Percentiles rank a stretch among this genome's conserved stretches.
phyloP scores from a whole-genome alignment of 768 basidiomycete species.

The Gymnopilus dilepis region DNA sequence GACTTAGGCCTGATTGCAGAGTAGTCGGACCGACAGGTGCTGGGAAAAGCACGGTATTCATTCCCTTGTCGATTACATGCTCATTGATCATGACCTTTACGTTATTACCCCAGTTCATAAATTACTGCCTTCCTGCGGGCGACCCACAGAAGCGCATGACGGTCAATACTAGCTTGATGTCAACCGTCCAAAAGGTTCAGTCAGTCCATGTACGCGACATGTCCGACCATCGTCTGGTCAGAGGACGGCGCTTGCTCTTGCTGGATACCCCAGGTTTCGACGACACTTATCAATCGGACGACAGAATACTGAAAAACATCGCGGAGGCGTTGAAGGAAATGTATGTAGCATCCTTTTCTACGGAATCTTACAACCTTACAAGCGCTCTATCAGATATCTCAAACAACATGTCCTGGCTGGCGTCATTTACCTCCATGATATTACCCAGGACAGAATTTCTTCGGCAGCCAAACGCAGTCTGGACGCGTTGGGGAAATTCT shows the following conservation, averaged over 20 bases:
- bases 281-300: background rate
- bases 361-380: background rate
- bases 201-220: background rate
- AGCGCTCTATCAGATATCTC: background rate
- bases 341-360: background rate
- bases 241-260: background rate
- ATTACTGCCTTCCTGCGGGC: no score
- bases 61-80: no score
- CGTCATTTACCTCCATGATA: constrained; percentile 2
- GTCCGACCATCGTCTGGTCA: background rate
- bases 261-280: constrained; percentile 1
- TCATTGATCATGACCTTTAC: no score
- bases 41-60: constrained; percentile 12
- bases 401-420: background rate
- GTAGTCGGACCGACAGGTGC: constrained; percentile 13
- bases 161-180: background rate
- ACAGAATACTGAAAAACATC: background rate
- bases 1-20: no score
- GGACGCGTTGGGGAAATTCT: background rate
- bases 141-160: background rate
- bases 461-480: background rate
- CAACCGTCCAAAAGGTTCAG: background rate
- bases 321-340: background rate
- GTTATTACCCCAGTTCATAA: no score
- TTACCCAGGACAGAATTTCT: background rate